phyloP scores from a whole-genome alignment of 2,329 filamentous ascomycete genomes.

The Pseudocercospora cruenta region DNA sequence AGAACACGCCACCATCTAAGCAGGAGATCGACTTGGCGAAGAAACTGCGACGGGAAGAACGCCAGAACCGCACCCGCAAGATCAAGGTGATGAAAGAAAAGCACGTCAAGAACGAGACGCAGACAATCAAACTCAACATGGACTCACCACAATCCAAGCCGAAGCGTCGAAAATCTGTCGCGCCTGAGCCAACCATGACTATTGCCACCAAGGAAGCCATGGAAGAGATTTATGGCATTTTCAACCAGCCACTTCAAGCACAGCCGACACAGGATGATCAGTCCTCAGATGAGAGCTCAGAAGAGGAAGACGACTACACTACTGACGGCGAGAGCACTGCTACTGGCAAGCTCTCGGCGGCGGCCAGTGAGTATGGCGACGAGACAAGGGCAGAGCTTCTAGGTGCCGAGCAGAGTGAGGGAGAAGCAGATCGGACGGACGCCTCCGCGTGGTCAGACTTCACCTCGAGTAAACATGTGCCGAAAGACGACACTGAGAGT shows the following conservation, averaged over 20 bases:
- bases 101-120: slow-evolving; percentile 76
- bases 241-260: slow-evolving; percentile 77
- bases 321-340: slow-evolving; percentile 83
- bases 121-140: slow-evolving; percentile 92
- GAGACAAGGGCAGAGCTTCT: slow-evolving; percentile 60
- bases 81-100: slow-evolving; percentile 77
- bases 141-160: slow-evolving; percentile 87
- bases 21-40: slow-evolving; percentile 48
- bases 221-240: slow-evolving; percentile 96
- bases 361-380: slow-evolving; percentile 67
- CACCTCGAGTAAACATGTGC: slow-evolving; percentile 71
- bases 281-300: slow-evolving; percentile 53
- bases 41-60: slow-evolving; percentile 53
- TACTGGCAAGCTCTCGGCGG: slow-evolving; percentile 68
- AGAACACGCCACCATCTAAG: slow-evolving; percentile 49
- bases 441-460: slow-evolving; percentile 90
- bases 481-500: slow-evolving; percentile 48
- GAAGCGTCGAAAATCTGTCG: slow-evolving; percentile 72
- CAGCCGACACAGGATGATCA: slow-evolving; percentile 59
- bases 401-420: slow-evolving; percentile 36
- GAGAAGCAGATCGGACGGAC: slow-evolving; percentile 45
- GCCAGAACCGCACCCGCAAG: slow-evolving; percentile 55
- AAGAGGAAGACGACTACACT: slow-evolving; percentile 50
- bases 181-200: slow-evolving; percentile 95
- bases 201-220: slow-evolving; percentile 93